These are phyloP conservation scores for Globisporangium mamillatum DNA, from an alignment of 352 stramenopile species.

Conservation along the genomic window DNA sequence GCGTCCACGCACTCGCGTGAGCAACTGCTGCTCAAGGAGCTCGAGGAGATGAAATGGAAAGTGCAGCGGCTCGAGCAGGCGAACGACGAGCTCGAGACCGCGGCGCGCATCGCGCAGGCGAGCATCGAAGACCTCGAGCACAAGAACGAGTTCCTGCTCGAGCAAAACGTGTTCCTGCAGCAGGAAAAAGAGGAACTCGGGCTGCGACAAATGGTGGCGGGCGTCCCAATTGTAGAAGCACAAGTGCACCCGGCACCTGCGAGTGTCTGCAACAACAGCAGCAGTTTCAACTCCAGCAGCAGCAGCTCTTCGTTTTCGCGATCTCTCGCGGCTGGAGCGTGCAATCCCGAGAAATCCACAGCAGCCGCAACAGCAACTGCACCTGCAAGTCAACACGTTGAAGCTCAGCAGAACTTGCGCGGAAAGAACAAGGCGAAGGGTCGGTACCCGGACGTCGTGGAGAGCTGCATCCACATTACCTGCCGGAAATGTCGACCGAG, in stretches of 20 bases:
- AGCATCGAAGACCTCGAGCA: constrained; percentile 63
- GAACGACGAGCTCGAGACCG: constrained; percentile 71
- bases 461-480: constrained; percentile 70
- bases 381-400: not conserved
- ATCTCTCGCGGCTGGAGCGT: not conserved
- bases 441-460: constrained; percentile 54
- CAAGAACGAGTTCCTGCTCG: constrained; percentile 44
- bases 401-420: constrained; percentile 1
- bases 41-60: constrained; percentile 57
- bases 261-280: not conserved
- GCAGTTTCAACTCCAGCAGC: not conserved
- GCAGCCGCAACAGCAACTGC: not conserved
- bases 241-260: constrained; percentile 32
- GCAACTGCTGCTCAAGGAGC: constrained; percentile 30
- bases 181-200: constrained; percentile 61
- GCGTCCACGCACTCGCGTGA: constrained; percentile 25
- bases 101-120: constrained; percentile 53
- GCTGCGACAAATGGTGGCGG: constrained; percentile 23
- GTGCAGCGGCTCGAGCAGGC: constrained; percentile 67
- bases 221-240: constrained; percentile 31
- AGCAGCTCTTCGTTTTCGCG: not conserved
- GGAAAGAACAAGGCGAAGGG: constrained; percentile 27
- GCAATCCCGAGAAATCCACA: constrained; percentile 3
- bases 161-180: constrained; percentile 68
- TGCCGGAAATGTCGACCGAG: constrained; percentile 42